Conservation (phyloP, 2,329 filamentous ascomycete genomes). For the Alternaria incomplexa region DNA sequence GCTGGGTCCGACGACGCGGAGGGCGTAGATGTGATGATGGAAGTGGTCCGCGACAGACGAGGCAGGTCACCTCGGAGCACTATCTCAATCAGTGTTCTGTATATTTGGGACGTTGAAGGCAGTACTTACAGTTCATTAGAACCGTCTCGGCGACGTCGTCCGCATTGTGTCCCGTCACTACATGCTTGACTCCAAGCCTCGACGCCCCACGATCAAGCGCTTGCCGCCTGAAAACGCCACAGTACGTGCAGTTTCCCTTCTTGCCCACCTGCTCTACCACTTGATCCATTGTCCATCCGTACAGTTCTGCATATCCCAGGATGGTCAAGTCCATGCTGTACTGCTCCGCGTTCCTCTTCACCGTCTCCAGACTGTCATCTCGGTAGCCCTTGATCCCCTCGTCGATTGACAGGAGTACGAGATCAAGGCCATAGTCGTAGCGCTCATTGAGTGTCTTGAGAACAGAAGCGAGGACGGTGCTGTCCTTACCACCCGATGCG, state of each 20-base stretch:
- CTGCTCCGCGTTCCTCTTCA: slow-evolving; percentile 89
- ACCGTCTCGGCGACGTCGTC: slow-evolving; percentile 98
- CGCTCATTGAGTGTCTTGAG: slow-evolving; percentile 93
- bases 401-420: slow-evolving; percentile 89
- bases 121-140: slow-evolving; percentile 76
- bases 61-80: slow-evolving; percentile 87
- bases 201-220: slow-evolving; percentile 92
- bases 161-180: slow-evolving; percentile 96
- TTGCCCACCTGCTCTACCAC: slow-evolving; percentile 96
- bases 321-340: slow-evolving; percentile 93
- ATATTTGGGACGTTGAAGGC: background rate
- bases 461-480: slow-evolving; percentile 91
- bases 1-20: slow-evolving; percentile 62
- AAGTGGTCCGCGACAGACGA: slow-evolving; percentile 84
- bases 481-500: slow-evolving; percentile 96
- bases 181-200: slow-evolving; percentile 84
- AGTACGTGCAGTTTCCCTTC: slow-evolving; percentile 99
- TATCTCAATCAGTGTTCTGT: slow-evolving; percentile 21
- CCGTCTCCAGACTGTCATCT: slow-evolving; percentile 94
- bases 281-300: slow-evolving; percentile 99
- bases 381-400: slow-evolving; percentile 97
- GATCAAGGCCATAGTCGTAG: slow-evolving; percentile 82
- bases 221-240: slow-evolving; percentile 93
- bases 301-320: slow-evolving; percentile 89
- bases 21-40: slow-evolving; percentile 72